Evolutionary conservation across 176 grass and related monocot genomes (phyloP), one percentile per base, ranked within the genome.

Genomic region (Musa beccarii): DNA sequence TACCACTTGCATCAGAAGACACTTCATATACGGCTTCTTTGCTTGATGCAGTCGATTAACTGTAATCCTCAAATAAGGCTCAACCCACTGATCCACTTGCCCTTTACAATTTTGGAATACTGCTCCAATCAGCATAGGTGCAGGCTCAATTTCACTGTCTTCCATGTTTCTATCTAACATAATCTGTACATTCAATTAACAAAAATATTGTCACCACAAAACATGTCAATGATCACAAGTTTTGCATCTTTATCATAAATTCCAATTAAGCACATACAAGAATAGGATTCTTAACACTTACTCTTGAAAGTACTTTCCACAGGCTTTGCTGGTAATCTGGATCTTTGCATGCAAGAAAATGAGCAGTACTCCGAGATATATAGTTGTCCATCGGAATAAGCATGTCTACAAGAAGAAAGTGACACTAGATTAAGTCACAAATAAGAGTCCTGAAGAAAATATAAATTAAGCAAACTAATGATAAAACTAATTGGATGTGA

Each of bases 1-100:
- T 92, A 96, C 92, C 89, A 96, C 89, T 96, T 91, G 86, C 70
- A 96, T 72, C 65, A 96, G 82, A 2, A 96, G 88, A 59, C 92
- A 96, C 83, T 89, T 96, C 57, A 96, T 80, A 65, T 85, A 86
- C 70, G 92, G 82, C 79, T 82, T 92, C 51, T 90, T 59, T 75
- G 92, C 67, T 65, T 73, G 82, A 74, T 61, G 81, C 75, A 96
- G 75, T 14, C 92, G 84, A 59, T 87, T 80, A 83, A 96, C 82
- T 68, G 89, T 89, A 63, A 96, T 77, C 54, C 74, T 83, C 19
- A 96, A 71, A 75, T 96, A 96, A 59, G 80, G 89, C 52, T 92
- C 86, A 55, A 96, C 86, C 92, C 92, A 96, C 54, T 77, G 92
- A 81, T 96, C 89, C 20, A 91, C 86, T 51, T 84, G 83, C 8